Evolutionary conservation across 331 rosid genomes (phyloP).

Genomic region (Malus hybrid): DNA sequence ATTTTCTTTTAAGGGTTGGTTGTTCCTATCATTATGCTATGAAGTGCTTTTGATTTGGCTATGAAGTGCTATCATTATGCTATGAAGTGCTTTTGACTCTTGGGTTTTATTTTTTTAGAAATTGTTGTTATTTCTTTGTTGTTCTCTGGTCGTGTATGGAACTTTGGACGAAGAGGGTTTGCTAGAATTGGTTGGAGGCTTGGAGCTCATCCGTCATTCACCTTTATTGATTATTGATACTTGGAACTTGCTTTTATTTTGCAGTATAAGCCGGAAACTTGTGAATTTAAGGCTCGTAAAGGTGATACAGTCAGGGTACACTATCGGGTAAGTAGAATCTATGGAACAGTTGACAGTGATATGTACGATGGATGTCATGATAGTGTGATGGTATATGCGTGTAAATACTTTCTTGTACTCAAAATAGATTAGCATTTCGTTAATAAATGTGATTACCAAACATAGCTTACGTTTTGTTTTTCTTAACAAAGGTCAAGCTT

Average conservation of each 20-base stretch:
- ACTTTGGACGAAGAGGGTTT: background rate
- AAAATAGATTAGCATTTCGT: background rate
- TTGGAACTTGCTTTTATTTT: background rate
- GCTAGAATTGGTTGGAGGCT: background rate
- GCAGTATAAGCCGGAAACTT: conserved; percentile 48
- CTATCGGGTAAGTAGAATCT: conserved; percentile 35
- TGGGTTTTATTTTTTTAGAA: background rate
- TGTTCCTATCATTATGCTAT: background rate
- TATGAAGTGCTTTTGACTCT: background rate
- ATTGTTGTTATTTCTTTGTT: background rate
- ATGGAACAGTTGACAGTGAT: background rate
- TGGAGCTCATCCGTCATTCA: background rate
- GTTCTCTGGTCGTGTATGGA: background rate
- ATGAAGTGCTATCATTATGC: background rate
- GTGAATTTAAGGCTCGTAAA: conserved; percentile 49
- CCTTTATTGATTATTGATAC: background rate
- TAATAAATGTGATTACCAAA: background rate
- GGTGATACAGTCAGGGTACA: conserved; percentile 54
- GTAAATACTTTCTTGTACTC: background rate
- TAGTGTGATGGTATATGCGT: background rate
- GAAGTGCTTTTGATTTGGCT: background rate
- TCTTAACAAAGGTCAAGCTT: background rate
- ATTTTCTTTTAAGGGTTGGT: background rate
- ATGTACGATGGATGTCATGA: background rate
- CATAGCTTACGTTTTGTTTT: background rate